Evolutionary conservation across 2,329 filamentous ascomycete species (phyloP), one percentile per base, ranked within the genome.

Genomic region (Colletotrichum cordylinicola): DNA sequence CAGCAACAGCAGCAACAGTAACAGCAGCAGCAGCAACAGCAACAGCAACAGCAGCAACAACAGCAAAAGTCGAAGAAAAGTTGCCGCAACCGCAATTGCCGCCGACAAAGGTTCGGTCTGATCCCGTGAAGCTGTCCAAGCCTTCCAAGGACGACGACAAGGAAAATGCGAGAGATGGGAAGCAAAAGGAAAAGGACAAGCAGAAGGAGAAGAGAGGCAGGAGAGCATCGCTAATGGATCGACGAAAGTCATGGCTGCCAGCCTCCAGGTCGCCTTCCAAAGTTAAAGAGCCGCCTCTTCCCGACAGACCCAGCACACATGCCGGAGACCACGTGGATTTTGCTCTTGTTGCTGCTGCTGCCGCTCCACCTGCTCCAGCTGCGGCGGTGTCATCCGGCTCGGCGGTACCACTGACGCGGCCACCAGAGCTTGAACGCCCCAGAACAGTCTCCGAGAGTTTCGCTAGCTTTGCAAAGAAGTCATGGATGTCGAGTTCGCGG

Each of bases 241-340:
- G 88, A 70, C 88, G 87, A 6, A 86, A 87, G 73, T 88, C 88
- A 75, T 91, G 90, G 90, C 85, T 91, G 74, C 85, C 86, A 16
- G 84, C 84, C 80, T 86, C 88, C 29, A 89, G 85, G 77, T 85
- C 86, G 15, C 80, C 84, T 6, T 80, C 84, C 52, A 83, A 87
- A 70, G 78, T 85, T n/a, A 80, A 81, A 13, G 80, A 82, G 24
- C 78, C 82, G 24, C 78, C 82, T 58, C 72, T 83, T 13, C 79
- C 78, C 52, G 80, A 84, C 29, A 65, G 75, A 55, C 71, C 76
- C 31, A 76, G 66, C 10, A 78, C 77, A 15, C 69, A 74, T 33
- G 69, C 75, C 65, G 72, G 75, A 35, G 73, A 76, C 55, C 72
- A 77, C 65, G 60, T 62, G 70, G 58, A 52, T 15, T 65, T 61